phyloP scores from a whole-genome alignment of 176 grass and related monocot genomes.

The Sorghum bicolor region Sorghum_bicolor_NCBIv3 NC_012878.2:33744001-33744500 shows the following conservation, averaged over 20 bases:
- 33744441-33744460: too few species aligned
- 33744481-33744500: too few species aligned
- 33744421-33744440: too few species aligned
- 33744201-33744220: too few species aligned
- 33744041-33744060: not conserved
- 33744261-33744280: not conserved
- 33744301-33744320: too few species aligned
- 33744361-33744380: not conserved
- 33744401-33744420: too few species aligned
- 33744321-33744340: not conserved
- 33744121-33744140: not conserved
- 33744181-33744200: not conserved
- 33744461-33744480: too few species aligned
- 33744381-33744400: too few species aligned
- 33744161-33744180: not conserved
- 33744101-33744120: not conserved
- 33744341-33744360: not conserved
- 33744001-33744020: not conserved
- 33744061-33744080: not conserved
- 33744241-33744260: not conserved
- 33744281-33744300: not conserved
- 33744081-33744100: not conserved
- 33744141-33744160: not conserved
- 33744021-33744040: too few species aligned
- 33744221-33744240: not conserved